A percentile compares a stretch with the other conserved stretches of the same genome.
Conservation (phyloP, 179 eudicot genomes). For the Carnegiea gigantea region DNA sequence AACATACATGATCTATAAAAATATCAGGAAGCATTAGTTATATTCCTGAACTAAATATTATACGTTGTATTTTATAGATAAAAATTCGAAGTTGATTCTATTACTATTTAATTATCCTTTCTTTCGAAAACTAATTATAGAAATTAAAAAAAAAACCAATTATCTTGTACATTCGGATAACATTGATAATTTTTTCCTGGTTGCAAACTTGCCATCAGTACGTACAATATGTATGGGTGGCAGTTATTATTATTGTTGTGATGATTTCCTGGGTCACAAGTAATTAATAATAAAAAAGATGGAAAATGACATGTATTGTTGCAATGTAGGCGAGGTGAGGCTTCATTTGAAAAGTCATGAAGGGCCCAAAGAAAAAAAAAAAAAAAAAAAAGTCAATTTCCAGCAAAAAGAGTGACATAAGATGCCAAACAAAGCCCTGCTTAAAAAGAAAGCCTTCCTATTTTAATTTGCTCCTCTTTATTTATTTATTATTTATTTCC, state of each 20-base stretch:
- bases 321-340: not conserved
- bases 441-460: not conserved
- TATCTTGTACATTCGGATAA: too few species aligned
- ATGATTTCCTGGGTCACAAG: conserved; percentile 3
- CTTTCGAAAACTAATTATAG: too few species aligned
- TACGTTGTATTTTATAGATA: too few species aligned
- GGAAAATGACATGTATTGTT: not conserved
- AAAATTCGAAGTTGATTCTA: too few species aligned
- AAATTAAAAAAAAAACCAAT: too few species aligned
- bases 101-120: too few species aligned
- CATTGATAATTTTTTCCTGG: too few species aligned
- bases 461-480: not conserved
- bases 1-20: too few species aligned
- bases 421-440: not conserved
- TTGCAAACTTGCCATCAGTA: too few species aligned
- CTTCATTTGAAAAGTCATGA: not conserved
- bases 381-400: not conserved
- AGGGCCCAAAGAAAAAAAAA: not conserved
- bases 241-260: not conserved
- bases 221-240: not conserved
- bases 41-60: too few species aligned
- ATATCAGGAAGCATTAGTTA: too few species aligned
- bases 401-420: too few species aligned
- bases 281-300: not conserved
- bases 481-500: not conserved